These are phyloP conservation scores for Lycium ferocissimum DNA, from an alignment of 257 asterid species.

Conservation along the genomic window DNA sequence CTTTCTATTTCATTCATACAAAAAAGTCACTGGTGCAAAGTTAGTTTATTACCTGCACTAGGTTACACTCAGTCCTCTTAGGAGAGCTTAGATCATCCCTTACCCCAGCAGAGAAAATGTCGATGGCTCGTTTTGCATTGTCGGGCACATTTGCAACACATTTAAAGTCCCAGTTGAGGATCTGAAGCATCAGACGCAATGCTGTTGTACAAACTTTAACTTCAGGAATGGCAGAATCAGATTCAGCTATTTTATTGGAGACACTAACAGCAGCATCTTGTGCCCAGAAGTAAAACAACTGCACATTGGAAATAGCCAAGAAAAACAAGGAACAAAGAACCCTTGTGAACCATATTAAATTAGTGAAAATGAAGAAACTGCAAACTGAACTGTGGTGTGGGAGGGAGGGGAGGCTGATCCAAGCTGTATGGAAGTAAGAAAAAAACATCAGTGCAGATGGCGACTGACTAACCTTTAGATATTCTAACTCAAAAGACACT, in stretches of 20 bases:
- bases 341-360: constrained; percentile 19
- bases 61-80: constrained; percentile 69
- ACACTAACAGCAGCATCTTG: constrained; percentile 80
- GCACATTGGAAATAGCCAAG: constrained; percentile 32
- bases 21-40: constrained; percentile 28
- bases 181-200: constrained; percentile 83
- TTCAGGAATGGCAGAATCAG: constrained; percentile 76
- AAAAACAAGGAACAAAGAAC: constrained; percentile 28
- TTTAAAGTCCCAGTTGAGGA: constrained; percentile 91
- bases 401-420: constrained; percentile 24
- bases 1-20: not conserved
- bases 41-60: constrained; percentile 71
- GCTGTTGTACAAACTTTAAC: constrained; percentile 81
- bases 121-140: constrained; percentile 60
- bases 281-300: constrained; percentile 88
- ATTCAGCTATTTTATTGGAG: constrained; percentile 67
- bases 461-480: constrained; percentile 71
- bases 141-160: constrained; percentile 50
- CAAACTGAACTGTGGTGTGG: constrained; percentile 24
- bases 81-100: constrained; percentile 56
- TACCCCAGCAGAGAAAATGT: constrained; percentile 54
- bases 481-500: constrained; percentile 77
- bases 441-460: constrained; percentile 32
- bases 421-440: constrained; percentile 26
- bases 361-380: constrained; percentile 33